A percentile compares a stretch with the other conserved stretches of the same genome.
Conservation (phyloP, 345 rosid species). For the Cardamine occulta region DNA sequence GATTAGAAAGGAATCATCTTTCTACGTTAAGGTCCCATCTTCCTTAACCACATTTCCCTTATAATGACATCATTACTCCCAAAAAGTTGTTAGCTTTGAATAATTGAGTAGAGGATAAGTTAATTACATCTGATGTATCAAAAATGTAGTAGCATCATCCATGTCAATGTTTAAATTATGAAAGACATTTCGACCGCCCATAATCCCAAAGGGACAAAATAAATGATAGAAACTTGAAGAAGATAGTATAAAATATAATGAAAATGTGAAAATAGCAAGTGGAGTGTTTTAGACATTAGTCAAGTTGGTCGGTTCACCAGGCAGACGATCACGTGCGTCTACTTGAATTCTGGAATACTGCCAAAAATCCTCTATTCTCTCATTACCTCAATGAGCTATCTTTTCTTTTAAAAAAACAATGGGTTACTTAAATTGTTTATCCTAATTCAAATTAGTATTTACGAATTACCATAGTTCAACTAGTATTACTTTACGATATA, state of each 20-base stretch:
- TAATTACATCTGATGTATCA: slow-evolving; percentile 3
- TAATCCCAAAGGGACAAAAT: slow-evolving; percentile 23
- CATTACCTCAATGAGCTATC: slow-evolving; percentile 12
- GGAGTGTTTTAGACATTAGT: slow-evolving; percentile 35
- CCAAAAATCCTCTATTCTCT: slow-evolving; percentile 31
- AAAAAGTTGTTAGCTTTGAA: not conserved
- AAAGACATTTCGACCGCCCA: slow-evolving; percentile 29
- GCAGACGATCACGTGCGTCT: slow-evolving; percentile 41
- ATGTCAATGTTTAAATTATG: not conserved
- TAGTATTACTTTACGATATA: not conserved
- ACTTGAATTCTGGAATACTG: slow-evolving; percentile 35
- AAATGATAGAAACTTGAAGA: slow-evolving; percentile 9
- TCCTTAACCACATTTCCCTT: slow-evolving; percentile 7
- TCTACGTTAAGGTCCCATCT: slow-evolving; percentile 17
- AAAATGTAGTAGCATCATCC: slow-evolving; percentile 17
- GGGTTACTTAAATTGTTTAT: not conserved
- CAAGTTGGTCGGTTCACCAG: slow-evolving; percentile 40
- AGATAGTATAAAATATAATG: slow-evolving; percentile 1
- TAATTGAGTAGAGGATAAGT: slow-evolving; percentile 15
- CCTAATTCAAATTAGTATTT: not conserved
- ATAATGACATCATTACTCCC: slow-evolving; percentile 28
- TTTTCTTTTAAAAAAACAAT: not conserved
- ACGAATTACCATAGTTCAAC: not conserved
- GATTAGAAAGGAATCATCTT: slow-evolving; percentile 28
- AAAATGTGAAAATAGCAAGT: slow-evolving; percentile 32